Conservation (phyloP, 2,329 filamentous ascomycete genomes). For the Fusarium metavorans region DNA sequence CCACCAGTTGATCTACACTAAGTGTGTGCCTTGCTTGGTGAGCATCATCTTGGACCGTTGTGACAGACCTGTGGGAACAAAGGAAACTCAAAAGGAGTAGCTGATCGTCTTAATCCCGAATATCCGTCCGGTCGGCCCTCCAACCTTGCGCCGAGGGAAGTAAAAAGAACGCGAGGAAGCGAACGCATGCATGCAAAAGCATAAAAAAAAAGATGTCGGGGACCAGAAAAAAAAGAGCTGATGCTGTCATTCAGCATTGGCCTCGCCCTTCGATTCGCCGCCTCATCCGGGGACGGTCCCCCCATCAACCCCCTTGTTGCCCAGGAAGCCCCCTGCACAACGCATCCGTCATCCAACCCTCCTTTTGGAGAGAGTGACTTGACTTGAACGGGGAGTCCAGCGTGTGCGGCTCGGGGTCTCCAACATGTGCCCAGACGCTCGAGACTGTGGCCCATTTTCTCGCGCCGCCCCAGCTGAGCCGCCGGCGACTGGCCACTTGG, state of each 20-base stretch:
- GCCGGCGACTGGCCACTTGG: slow-evolving; percentile 10
- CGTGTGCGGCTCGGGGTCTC: slow-evolving; percentile 31
- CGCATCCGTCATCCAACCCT: slow-evolving; percentile 21
- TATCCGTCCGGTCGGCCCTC: neutral
- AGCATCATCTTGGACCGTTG: slow-evolving; percentile 2
- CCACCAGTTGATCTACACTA: slow-evolving; percentile 23
- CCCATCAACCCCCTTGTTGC: neutral
- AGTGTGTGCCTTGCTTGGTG: slow-evolving; percentile 24
- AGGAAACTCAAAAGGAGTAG: neutral
- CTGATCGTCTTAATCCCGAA: neutral
- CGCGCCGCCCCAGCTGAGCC: slow-evolving; percentile 6
- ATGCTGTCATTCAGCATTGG: slow-evolving; percentile 34
- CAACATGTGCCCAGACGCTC: slow-evolving; percentile 11
- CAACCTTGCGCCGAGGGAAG: neutral
- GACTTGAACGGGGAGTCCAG: neutral
- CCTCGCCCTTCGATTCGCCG: slow-evolving; percentile 12
- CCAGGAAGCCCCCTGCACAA: slow-evolving; percentile 25
- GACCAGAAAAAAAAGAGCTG: neutral
- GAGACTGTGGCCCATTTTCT: slow-evolving; percentile 12
- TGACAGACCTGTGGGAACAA: neutral
- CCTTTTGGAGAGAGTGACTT: neutral
- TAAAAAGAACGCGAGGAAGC: neutral
- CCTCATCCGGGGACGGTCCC: slow-evolving; percentile 4
- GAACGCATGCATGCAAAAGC: neutral
- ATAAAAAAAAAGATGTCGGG: neutral